Conservation (phyloP, 2,329 filamentous ascomycete genomes). For the Xylariaceae sp. region DNA sequence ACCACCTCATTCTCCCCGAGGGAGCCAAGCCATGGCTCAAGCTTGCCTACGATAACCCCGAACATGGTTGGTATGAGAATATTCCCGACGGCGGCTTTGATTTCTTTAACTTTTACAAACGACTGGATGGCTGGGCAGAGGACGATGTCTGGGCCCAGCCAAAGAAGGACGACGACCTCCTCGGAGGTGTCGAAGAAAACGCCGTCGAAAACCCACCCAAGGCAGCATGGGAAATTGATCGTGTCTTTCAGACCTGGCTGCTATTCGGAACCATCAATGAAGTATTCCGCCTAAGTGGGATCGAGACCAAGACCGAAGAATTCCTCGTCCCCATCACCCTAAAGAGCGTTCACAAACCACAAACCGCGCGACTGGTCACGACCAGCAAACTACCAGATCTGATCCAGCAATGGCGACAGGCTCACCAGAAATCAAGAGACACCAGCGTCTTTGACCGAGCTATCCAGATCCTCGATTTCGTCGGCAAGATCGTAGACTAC, state of each 20-base stretch:
- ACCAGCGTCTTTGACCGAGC: background rate
- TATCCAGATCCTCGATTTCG: background rate
- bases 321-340: conserved; percentile 2
- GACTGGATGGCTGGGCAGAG: background rate
- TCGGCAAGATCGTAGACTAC: conserved; percentile 1
- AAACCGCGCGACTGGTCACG: background rate
- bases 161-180: conserved; percentile 2
- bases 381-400: background rate
- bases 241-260: conserved; percentile 1
- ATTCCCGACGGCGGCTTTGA: conserved; percentile 1
- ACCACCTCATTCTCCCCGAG: background rate
- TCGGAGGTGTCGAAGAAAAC: conserved; percentile 1
- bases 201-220: background rate
- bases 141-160: conserved; percentile 1
- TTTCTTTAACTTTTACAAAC: conserved; percentile 1
- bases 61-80: conserved; percentile 1
- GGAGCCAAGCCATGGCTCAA: conserved; percentile 2
- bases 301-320: background rate
- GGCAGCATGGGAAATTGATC: background rate
- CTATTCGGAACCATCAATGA: background rate
- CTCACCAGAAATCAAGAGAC: background rate
- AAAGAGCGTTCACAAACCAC: background rate
- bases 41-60: background rate
- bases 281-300: background rate
- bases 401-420: background rate